Percentiles rank a stretch among this genome's conserved stretches.
Evolutionary conservation across 2,329 filamentous ascomycete genomes (phyloP).

Genomic region (Aureobasidium subglaciale): DNA sequence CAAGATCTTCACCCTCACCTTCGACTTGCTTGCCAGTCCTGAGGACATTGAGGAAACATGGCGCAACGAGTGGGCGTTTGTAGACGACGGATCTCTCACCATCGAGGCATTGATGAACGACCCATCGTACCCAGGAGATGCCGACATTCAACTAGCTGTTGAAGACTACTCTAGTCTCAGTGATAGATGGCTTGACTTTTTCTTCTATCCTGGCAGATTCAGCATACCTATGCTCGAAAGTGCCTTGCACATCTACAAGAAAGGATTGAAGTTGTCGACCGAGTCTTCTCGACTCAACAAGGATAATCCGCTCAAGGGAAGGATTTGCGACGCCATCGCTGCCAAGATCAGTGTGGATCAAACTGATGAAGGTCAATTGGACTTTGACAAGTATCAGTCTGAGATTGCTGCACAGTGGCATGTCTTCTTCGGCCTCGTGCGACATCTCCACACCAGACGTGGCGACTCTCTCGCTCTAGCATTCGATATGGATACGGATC

Average conservation of each 20-base stretch:
- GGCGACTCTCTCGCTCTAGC: conserved; percentile 74
- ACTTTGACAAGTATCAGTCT: conserved; percentile 66
- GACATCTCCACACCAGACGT: conserved; percentile 79
- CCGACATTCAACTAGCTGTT: conserved; percentile 18
- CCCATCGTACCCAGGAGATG: conserved; percentile 32
- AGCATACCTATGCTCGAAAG: conserved; percentile 73
- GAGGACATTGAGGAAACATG: conserved; percentile 64
- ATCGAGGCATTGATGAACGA: conserved; percentile 34
- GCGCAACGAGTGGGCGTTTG: conserved; percentile 46
- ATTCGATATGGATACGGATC: conserved; percentile 61
- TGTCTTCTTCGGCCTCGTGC: conserved; percentile 76
- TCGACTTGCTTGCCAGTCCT: conserved; percentile 49
- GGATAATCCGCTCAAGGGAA: conserved; percentile 61
- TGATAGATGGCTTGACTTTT: conserved; percentile 80
- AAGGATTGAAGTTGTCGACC: conserved; percentile 44
- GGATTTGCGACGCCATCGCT: conserved; percentile 65
- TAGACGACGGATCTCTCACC: conserved; percentile 36
- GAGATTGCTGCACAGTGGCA: conserved; percentile 81
- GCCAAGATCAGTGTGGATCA: conserved; percentile 61
- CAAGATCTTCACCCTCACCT: conserved; percentile 64
- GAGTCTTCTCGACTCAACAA: conserved; percentile 25
- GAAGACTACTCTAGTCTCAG: conserved; percentile 27
- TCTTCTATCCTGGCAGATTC: conserved; percentile 79
- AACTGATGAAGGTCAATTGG: conserved; percentile 56
- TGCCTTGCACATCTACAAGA: conserved; percentile 73